A percentile compares a stretch with the other conserved stretches of the same genome.
Evolutionary conservation across 73 alveolate species (phyloP).

Genomic region (Tetrahymena elliotti): DNA sequence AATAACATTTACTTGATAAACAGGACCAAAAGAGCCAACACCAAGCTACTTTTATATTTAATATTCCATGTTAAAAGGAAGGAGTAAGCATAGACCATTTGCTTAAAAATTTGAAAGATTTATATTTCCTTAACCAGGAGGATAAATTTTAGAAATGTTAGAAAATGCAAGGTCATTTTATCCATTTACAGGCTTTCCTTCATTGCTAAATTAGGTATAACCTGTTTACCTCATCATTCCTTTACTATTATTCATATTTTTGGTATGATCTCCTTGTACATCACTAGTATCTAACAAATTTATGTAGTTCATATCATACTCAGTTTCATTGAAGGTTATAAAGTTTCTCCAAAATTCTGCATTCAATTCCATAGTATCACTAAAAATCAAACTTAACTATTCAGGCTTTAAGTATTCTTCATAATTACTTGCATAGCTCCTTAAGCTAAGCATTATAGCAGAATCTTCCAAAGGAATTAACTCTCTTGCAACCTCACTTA

Average conservation of each 20-base stretch:
- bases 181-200: neutral
- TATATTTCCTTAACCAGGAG: neutral
- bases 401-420: neutral
- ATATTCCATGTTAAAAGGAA: neutral
- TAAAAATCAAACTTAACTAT: neutral
- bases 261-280: neutral
- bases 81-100: neutral
- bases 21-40: neutral
- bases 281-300: neutral
- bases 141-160: neutral
- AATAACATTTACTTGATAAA: neutral
- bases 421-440: neutral
- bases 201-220: neutral
- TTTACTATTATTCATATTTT: neutral
- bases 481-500: neutral
- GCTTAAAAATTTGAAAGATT: neutral
- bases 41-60: neutral
- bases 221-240: neutral
- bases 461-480: neutral
- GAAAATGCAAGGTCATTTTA: neutral
- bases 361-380: neutral
- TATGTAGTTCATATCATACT: neutral
- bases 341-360: neutral
- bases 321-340: neutral
- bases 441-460: neutral